Evolutionary conservation across 1,139 yeast genomes (phyloP).

Genomic region (Blastobotrys niveus): DNA sequence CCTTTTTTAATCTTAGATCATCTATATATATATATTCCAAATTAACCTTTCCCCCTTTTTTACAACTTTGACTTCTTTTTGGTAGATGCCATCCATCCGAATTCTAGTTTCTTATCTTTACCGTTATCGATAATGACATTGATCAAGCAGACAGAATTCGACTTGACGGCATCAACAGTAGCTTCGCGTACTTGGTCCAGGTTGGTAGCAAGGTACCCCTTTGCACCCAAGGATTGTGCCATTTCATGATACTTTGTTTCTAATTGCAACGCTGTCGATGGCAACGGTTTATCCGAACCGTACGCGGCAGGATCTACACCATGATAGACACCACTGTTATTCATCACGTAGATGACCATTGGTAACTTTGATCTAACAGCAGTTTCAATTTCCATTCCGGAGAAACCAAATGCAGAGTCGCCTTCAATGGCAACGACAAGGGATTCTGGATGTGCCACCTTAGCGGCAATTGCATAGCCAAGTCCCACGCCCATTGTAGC

Average conservation of each 20-base stretch:
- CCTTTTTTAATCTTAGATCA: too few relatives aligned
- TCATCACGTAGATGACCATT: constrained; percentile 54
- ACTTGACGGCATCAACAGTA: constrained; percentile 39
- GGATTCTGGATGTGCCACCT: constrained; percentile 42
- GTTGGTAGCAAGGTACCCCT: constrained; percentile 44
- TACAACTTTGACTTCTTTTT: constrained; percentile 23
- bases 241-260: constrained; percentile 51
- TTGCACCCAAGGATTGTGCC: constrained; percentile 50
- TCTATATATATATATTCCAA: too few relatives aligned
- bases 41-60: too few relatives aligned
- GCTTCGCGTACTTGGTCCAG: constrained; percentile 39
- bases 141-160: constrained; percentile 41
- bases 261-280: constrained; percentile 52
- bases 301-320: constrained; percentile 43
- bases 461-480: constrained; percentile 61
- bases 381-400: constrained; percentile 61
- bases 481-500: constrained; percentile 70
- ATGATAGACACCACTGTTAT: constrained; percentile 62
- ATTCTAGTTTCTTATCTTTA: constrained; percentile 46
- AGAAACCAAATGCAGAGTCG: constrained; percentile 68
- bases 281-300: constrained; percentile 33
- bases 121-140: constrained; percentile 57
- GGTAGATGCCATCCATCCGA: constrained; percentile 60
- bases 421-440: constrained; percentile 58
- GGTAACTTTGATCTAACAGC: constrained; percentile 50